These are phyloP conservation scores for Plenodomus tracheiphilus DNA, from an alignment of 2,329 filamentous ascomycete genomes.

Conservation along the genomic window DNA sequence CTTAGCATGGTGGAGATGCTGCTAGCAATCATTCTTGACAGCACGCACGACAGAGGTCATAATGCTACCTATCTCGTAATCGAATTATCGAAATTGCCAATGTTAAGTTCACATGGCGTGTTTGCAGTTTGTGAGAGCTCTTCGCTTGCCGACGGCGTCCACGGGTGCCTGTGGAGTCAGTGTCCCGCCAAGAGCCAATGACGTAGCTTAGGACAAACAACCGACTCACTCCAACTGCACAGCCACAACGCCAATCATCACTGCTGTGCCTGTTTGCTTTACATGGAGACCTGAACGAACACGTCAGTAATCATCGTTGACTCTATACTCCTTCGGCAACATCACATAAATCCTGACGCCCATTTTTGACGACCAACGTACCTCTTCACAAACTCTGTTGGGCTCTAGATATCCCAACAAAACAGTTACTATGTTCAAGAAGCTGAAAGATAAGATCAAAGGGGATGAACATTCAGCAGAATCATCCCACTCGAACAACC, in stretches of 20 bases:
- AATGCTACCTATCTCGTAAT: no score
- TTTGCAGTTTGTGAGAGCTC: no score
- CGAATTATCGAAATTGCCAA: no score
- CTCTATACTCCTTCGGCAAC: not conserved
- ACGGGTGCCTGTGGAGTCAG: not conserved
- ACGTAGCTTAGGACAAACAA: slow-evolving; percentile 7
- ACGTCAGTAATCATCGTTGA: not conserved
- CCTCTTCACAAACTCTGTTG: no score
- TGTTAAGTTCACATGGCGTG: no score
- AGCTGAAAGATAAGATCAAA: slow-evolving; percentile 41
- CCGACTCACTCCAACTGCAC: slow-evolving; percentile 2
- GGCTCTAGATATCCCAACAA: not conserved
- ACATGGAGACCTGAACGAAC: not conserved
- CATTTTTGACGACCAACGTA: not conserved
- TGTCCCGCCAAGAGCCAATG: slow-evolving; percentile 13
- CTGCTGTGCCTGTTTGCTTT: slow-evolving; percentile 1
- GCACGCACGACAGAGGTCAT: no score
- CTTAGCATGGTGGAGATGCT: no score
- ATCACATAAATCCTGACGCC: not conserved
- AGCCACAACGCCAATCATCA: slow-evolving; percentile 3
- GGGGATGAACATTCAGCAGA: slow-evolving; percentile 25
- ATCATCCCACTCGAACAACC: slow-evolving; percentile 26
- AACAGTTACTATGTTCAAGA: slow-evolving; percentile 37
- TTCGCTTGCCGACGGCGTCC: not conserved
- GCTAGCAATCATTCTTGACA: no score